Evolutionary conservation across 2,329 filamentous ascomycete genomes (phyloP).

Genomic region (Alternaria consortialis): DNA sequence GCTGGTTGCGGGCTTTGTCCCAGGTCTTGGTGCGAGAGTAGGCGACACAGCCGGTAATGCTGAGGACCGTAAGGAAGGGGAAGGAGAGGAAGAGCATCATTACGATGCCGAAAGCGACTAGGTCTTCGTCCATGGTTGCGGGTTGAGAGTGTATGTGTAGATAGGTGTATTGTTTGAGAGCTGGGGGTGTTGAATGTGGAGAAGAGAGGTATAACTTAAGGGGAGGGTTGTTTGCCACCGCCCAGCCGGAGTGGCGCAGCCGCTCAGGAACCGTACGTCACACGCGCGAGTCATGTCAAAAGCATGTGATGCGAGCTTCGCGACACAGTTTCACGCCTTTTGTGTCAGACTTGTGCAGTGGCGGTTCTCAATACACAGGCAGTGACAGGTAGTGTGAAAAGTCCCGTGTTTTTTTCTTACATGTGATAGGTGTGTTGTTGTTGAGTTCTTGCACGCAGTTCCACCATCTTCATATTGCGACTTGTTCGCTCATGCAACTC

Average conservation of each 20-base stretch:
- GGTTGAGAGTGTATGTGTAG: background rate
- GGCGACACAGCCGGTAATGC: conserved; percentile 36
- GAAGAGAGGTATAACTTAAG: background rate
- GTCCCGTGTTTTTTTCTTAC: background rate
- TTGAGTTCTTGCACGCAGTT: background rate
- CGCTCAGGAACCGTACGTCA: conserved; percentile 3
- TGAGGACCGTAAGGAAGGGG: conserved; percentile 32
- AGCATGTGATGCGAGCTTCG: background rate
- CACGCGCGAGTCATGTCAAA: background rate
- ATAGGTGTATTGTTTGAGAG: background rate
- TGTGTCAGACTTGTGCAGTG: background rate
- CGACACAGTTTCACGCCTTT: background rate
- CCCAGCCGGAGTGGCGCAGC: conserved; percentile 13
- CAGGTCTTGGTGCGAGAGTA: conserved; percentile 45
- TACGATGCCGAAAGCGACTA: conserved; percentile 35
- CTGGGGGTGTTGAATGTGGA: background rate
- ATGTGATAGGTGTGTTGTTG: background rate
- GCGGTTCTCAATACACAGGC: background rate
- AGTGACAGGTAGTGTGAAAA: background rate
- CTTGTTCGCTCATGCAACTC: background rate
- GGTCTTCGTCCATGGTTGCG: conserved; percentile 40
- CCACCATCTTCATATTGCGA: background rate
- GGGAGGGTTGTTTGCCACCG: conserved; percentile 11
- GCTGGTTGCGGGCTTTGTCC: conserved; percentile 41
- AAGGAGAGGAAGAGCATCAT: conserved; percentile 38